phyloP scores from a whole-genome alignment of 257 asterid species.

The Fraxinus cuspidata region DNA sequence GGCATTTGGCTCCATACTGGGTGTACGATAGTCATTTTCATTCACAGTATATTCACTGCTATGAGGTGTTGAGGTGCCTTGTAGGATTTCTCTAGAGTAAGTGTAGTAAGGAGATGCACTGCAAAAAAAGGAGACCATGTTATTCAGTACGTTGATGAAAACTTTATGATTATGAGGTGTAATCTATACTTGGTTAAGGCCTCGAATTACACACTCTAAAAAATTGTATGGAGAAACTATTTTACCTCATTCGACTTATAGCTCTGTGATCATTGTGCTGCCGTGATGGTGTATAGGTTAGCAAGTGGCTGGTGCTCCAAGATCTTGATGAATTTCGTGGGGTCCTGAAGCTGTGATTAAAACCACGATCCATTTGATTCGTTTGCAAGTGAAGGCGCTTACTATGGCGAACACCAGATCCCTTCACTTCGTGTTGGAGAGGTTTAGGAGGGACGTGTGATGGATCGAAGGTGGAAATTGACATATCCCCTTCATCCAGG shows the following conservation, averaged over 20 bases:
- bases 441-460: slow-evolving; percentile 25
- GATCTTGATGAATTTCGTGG: slow-evolving; percentile 65
- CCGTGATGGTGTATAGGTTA: slow-evolving; percentile 60
- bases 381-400: slow-evolving; percentile 44
- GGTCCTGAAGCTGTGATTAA: slow-evolving; percentile 68
- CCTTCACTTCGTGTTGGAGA: slow-evolving; percentile 17
- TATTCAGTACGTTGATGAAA: background rate
- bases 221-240: background rate
- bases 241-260: slow-evolving; percentile 45
- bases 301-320: slow-evolving; percentile 53
- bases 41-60: slow-evolving; percentile 78
- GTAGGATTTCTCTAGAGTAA: slow-evolving; percentile 56
- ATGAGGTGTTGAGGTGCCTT: slow-evolving; percentile 63
- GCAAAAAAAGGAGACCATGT: slow-evolving; percentile 20
- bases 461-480: slow-evolving; percentile 35
- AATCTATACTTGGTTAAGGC: background rate
- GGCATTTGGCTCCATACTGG: slow-evolving; percentile 30
- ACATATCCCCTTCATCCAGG: slow-evolving; percentile 34
- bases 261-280: slow-evolving; percentile 41
- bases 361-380: slow-evolving; percentile 29
- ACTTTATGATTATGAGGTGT: background rate
- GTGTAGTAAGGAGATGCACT: slow-evolving; percentile 59
- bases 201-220: background rate
- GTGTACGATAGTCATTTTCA: slow-evolving; percentile 74
- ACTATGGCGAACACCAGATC: slow-evolving; percentile 25